Evolutionary conservation across 257 asterid species (phyloP), one percentile per base, ranked within the genome.

Genomic region (Nicotiana otophora): DNA sequence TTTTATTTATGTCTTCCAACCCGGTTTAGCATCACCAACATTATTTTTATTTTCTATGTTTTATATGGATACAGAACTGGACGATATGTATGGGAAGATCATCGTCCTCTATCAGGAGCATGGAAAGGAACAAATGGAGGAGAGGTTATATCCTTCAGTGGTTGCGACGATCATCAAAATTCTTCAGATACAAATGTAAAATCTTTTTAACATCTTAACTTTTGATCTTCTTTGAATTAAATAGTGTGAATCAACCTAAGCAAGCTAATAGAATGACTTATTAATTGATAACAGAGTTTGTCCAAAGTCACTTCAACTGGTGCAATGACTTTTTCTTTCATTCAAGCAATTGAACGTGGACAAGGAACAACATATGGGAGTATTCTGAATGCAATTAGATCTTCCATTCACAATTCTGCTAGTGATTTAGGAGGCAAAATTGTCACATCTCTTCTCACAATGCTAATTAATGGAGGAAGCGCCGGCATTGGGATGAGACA

Each of bases 101-200:
- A 96, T 81, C 98, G 98, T 7, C 99, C 99, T 19, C 88, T 75
- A 66, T 84, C 99, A 26, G 98, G 99, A 10, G 61, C 87, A 8
- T 96, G 97, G 98, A 96, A 94, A 91, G 99, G 99, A 70, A 92
- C 98, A 26, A 94, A 87, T n/a, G 98, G 99, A 30, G 99, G 99
- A 81, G 99, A 94, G 84, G 98, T 87, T 68, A 88, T 96, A 85
- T 96, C 98, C 15, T 93, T 96, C 84, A 96, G 98, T 82, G 98
- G 98, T 33, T 96, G 99, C 76, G 97, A 93, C 54, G 99, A 96
- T 82, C 87, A 94, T 88, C 99, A 96, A 88, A 91, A 94, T 9
- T 86, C 99, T 75, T 97, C 96, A 36, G 99, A 96, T 85, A 94
- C 98, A 78, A 36, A 89, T 42, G 99, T 94, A 91, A 85, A 88